Evolutionary conservation across 345 rosid genomes (phyloP), one percentile per base, ranked within the genome.

Genomic region (Syzygium oleosum): DNA sequence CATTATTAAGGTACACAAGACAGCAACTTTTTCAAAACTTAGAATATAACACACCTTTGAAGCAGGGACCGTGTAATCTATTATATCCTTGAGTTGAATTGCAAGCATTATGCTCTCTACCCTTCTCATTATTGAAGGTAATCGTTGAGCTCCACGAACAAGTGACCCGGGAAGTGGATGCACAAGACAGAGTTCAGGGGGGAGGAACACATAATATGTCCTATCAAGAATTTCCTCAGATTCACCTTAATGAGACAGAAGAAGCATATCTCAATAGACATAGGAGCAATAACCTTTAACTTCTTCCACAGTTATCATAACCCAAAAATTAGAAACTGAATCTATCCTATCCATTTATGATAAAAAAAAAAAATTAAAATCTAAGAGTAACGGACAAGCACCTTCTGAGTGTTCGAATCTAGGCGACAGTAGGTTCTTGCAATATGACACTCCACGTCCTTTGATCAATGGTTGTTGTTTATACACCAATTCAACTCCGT

Each of bases 111-210:
- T 96, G 93, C 99, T 96, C 92, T 98, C 99, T 17, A 94, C 97
- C 93, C 99, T 94, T 92, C 99, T 94, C 98, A 97, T 98, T 90
- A 96, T 94, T 22, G 99, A 98, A 21, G 99, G 99, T 84, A 96
- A 91, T 91, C 99, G 95, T 92, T 98, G 99, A 88, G 99, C 99
- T 87, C 99, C 99, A 91, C 99, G 95, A 89, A 98, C 91, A 88
- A 98, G 98, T 65, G 97, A 95, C 84, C 99, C 99, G 58, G 97
- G 97, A 85, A 98, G 98, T 23, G 99, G 98, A 94, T 98, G 99
- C 27, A 98, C 91, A 52, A 96, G 91, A 86, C 99, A 98, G 54
- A 98, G 92, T 90, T 96, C 99, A 79, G 98, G 97, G 87, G 99
- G 99, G 88, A 97, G 98, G 93, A 96, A 98, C 80, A 96, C 98